Evolutionary conservation across 2,329 filamentous ascomycete genomes (phyloP).

Genomic region (Botryotinia narcissicola): DNA sequence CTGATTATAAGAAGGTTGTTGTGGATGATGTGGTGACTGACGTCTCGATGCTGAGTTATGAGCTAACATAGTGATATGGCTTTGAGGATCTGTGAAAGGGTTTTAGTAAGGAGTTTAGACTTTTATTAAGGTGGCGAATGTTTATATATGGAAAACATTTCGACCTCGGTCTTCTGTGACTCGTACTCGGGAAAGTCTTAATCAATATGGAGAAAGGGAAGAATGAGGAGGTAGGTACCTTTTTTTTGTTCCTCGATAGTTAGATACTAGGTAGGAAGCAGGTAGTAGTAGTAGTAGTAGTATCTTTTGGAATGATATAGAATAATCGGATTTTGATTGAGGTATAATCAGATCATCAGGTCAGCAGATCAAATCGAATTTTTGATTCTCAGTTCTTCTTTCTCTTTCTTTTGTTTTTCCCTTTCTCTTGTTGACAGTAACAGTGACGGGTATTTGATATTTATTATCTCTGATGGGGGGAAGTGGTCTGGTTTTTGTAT

Average conservation of each 20-base stretch:
- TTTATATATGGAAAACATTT: not conserved
- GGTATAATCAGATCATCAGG: conserved; percentile 18
- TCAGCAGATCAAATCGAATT: conserved; percentile 1
- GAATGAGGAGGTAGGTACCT: not conserved
- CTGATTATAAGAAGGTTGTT: not conserved
- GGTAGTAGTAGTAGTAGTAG: conserved; percentile 8
- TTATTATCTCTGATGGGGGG: not conserved
- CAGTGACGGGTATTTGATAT: not conserved
- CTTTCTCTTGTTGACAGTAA: no score
- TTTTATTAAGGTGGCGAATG: conserved; percentile 7
- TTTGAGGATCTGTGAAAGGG: conserved; percentile 3
- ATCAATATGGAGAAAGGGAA: not conserved
- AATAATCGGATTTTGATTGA: not conserved
- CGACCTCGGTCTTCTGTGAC: not conserved
- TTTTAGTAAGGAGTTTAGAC: not conserved
- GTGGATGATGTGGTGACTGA: conserved; percentile 12
- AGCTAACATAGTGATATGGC: conserved; percentile 11
- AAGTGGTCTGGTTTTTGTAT: not conserved
- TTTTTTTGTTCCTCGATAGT: not conserved
- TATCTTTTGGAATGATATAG: conserved; percentile 15
- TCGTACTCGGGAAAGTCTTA: conserved; percentile 7
- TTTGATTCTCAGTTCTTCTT: not conserved
- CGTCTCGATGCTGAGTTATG: conserved; percentile 5
- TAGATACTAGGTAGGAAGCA: not conserved
- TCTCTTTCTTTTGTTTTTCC: not conserved